Conservation (phyloP, 2,329 filamentous ascomycete species). For the Aspergillus jensenii region DNA sequence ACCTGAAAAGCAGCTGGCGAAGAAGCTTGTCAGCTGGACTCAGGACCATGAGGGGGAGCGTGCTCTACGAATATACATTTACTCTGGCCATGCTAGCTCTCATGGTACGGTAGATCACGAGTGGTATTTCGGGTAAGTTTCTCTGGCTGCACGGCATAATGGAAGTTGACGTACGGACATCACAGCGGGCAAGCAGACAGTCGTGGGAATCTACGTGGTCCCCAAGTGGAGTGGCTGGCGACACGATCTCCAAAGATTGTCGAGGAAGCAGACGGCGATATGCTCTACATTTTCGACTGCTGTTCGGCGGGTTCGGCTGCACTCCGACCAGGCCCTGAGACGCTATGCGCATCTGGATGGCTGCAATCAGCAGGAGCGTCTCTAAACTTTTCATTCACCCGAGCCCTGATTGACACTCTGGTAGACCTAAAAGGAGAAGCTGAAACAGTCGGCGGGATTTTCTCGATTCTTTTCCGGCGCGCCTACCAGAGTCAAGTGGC, state of each 20-base stretch:
- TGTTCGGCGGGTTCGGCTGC: not conserved
- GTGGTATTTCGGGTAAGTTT: not conserved
- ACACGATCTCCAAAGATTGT: not conserved
- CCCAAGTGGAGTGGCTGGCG: not conserved
- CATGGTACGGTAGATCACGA: not conserved
- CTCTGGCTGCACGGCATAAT: not conserved
- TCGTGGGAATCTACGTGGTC: not conserved
- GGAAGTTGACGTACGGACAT: not conserved
- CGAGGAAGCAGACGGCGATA: not conserved
- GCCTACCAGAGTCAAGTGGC: not conserved
- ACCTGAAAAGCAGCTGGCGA: not conserved
- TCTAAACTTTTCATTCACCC: not conserved
- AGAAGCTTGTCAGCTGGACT: not conserved
- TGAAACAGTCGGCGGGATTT: not conserved
- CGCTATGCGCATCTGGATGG: not conserved
- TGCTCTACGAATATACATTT: not conserved
- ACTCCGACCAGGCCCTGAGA: not conserved
- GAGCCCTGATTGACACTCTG: not conserved
- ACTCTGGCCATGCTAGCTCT: not conserved
- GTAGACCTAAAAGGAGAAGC: not conserved
- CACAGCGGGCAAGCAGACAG: not conserved
- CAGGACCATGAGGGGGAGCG: not conserved
- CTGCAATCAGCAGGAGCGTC: not conserved
- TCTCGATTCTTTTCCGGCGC: not conserved
- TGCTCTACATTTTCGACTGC: not conserved